A percentile compares a stretch with the other conserved stretches of the same genome.
Evolutionary conservation across 2,329 filamentous ascomycete species (phyloP).

Genomic region (Tetracladium maxilliforme): DNA sequence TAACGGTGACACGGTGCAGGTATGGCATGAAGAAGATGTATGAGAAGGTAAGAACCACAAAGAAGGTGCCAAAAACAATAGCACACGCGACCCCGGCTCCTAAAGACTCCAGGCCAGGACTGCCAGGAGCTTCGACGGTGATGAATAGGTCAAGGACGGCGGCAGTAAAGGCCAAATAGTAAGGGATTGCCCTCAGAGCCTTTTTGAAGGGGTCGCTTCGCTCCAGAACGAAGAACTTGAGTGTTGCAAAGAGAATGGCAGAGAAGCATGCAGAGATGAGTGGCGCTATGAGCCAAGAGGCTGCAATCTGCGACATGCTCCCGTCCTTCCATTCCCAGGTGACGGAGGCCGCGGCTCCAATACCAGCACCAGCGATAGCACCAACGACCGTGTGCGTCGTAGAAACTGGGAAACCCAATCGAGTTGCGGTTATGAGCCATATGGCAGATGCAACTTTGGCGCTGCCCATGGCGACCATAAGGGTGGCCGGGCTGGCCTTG

Average conservation of each 20-base stretch:
- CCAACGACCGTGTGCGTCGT: too few relatives aligned
- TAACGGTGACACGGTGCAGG: slow-evolving; percentile 12
- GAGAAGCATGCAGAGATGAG: slow-evolving; percentile 29
- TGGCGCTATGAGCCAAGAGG: slow-evolving; percentile 32
- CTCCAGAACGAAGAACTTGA: slow-evolving; percentile 33
- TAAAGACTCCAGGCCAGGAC: slow-evolving; percentile 14
- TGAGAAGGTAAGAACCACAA: slow-evolving; percentile 6
- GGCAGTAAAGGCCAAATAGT: slow-evolving; percentile 11
- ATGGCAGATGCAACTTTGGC: too few relatives aligned
- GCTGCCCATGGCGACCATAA: too few relatives aligned
- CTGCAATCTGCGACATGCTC: slow-evolving; percentile 28
- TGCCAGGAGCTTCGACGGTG: slow-evolving; percentile 7
- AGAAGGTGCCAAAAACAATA: slow-evolving; percentile 11
- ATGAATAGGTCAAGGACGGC: slow-evolving; percentile 10
- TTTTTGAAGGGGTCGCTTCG: slow-evolving; percentile 30
- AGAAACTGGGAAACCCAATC: too few relatives aligned
- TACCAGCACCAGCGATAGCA: too few relatives aligned
- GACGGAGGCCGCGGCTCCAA: too few relatives aligned
- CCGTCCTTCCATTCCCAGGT: slow-evolving; percentile 25
- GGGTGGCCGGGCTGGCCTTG: too few relatives aligned
- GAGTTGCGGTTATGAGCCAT: too few relatives aligned
- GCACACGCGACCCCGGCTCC: slow-evolving; percentile 14
- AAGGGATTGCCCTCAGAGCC: too few relatives aligned
- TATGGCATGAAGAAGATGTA: slow-evolving; percentile 20
- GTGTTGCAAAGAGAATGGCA: slow-evolving; percentile 29